These are phyloP conservation scores for Leccinum obscurum DNA, from an alignment of 768 basidiomycete species.

Conservation along the genomic window DNA sequence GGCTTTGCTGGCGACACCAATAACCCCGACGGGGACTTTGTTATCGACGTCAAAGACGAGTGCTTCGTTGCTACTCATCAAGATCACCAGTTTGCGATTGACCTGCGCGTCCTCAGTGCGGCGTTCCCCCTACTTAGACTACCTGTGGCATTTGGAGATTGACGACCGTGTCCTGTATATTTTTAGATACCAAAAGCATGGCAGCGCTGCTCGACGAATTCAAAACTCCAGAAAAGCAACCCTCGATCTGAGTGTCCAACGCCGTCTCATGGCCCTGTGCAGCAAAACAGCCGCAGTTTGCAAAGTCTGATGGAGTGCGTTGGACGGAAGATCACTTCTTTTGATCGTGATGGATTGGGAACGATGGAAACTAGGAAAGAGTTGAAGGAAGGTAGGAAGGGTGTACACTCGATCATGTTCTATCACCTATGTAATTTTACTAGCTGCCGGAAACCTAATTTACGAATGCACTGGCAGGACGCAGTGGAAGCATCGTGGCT, in stretches of 20 bases:
- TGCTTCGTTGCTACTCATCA: conserved; percentile 89
- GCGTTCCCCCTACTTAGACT: conserved; percentile 11
- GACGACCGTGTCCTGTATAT: not conserved
- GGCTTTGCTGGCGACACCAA: conserved; percentile 61
- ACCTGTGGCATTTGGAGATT: not conserved
- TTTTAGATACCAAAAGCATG: conserved; percentile 86
- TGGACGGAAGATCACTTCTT: conserved; percentile 67
- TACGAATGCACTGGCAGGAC: too few species aligned
- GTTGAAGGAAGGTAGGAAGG: not conserved
- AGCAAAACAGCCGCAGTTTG: too few species aligned
- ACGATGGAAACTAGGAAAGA: conserved; percentile 36
- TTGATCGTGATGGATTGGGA: conserved; percentile 35
- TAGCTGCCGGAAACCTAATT: too few species aligned
- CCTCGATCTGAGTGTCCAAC: conserved; percentile 18
- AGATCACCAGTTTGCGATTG: conserved; percentile 90
- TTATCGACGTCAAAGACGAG: conserved; percentile 80
- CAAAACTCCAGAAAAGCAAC: conserved; percentile 55
- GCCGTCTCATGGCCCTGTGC: too few species aligned
- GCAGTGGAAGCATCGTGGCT: too few species aligned
- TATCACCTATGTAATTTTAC: too few species aligned
- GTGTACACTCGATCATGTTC: too few species aligned
- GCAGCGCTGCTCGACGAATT: conserved; percentile 77
- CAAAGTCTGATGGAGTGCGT: conserved; percentile 71
- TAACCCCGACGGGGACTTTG: conserved; percentile 60
- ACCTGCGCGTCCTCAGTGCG: conserved; percentile 92